A percentile compares a stretch with the other conserved stretches of the same genome.
These are phyloP conservation scores for Podaxis rugospora DNA, from an alignment of 768 basidiomycete genomes.

Conservation along the genomic window DNA sequence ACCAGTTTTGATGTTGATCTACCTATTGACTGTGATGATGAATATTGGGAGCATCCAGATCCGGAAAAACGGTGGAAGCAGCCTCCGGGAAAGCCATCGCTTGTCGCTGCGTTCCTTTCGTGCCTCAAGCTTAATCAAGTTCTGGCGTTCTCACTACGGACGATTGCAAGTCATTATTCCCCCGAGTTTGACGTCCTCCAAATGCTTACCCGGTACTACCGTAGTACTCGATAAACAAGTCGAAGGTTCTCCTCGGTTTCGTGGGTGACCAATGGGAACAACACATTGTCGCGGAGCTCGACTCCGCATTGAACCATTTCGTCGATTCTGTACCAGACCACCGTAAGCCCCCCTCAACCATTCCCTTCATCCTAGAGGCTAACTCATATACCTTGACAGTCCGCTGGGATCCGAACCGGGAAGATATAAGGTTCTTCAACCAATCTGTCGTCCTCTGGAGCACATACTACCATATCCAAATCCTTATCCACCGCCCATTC, in stretches of 20 bases:
- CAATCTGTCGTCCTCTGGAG: constrained; percentile 58
- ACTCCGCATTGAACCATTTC: constrained; percentile 71
- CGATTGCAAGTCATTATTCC: constrained; percentile 43
- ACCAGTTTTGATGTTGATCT: constrained; percentile 71
- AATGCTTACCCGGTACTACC: neutral
- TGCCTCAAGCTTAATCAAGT: constrained; percentile 60
- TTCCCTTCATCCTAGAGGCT: neutral
- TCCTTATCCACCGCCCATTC: constrained; percentile 75
- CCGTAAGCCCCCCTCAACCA: constrained; percentile 28
- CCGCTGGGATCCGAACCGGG: constrained; percentile 50
- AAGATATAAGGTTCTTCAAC: constrained; percentile 42
- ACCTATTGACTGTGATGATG: constrained; percentile 62
- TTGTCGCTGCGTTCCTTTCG: constrained; percentile 50
- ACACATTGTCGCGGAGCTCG: constrained; percentile 62
- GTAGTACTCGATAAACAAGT: constrained; percentile 83
- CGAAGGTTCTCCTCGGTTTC: constrained; percentile 59
- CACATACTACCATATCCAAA: constrained; percentile 56
- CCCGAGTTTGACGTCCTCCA: neutral
- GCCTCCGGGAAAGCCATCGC: constrained; percentile 57
- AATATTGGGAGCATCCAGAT: constrained; percentile 68
- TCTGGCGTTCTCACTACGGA: constrained; percentile 56
- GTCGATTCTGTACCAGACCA: constrained; percentile 61
- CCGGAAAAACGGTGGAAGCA: constrained; percentile 63
- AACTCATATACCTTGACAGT: constrained; percentile 23
- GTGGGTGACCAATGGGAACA: constrained; percentile 65